Conservation (phyloP, 2,329 filamentous ascomycete genomes). For the Sporothrix brunneoviolacea region DNA sequence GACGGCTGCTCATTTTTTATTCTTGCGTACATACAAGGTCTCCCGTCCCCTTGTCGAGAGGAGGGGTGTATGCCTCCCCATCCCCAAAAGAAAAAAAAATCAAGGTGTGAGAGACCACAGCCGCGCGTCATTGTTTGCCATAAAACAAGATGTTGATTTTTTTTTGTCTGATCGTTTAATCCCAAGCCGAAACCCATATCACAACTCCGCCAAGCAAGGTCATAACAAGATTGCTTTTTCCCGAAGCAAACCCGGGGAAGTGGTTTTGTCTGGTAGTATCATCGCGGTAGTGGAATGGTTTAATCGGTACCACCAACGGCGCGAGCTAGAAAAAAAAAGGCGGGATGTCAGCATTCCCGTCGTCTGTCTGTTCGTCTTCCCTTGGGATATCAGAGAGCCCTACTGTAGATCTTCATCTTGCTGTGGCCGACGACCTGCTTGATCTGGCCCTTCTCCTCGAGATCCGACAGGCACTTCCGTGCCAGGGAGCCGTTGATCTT, state of each 20-base stretch:
- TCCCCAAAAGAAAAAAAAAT: too few relatives aligned
- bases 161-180: background rate
- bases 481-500: slow-evolving; percentile 99
- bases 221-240: slow-evolving; percentile 6
- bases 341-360: background rate
- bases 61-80: slow-evolving; percentile 6
- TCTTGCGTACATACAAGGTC: slow-evolving; percentile 11
- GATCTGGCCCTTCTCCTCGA: slow-evolving; percentile 98
- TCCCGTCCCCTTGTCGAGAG: background rate
- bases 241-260: background rate
- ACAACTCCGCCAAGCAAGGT: slow-evolving; percentile 15
- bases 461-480: slow-evolving; percentile 78
- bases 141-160: background rate
- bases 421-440: slow-evolving; percentile 95
- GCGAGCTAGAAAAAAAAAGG: slow-evolving; percentile 40
- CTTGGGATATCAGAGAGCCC: too few relatives aligned
- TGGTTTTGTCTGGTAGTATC: slow-evolving; percentile 15
- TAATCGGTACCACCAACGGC: slow-evolving; percentile 49
- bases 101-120: slow-evolving; percentile 1
- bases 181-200: slow-evolving; percentile 11
- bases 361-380: too few relatives aligned
- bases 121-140: too few relatives aligned
- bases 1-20: background rate
- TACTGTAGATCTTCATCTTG: slow-evolving; percentile 98
- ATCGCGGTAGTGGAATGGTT: slow-evolving; percentile 19